These are phyloP conservation scores for Citrus unshiu DNA, from an alignment of 345 rosid species.

Conservation along the genomic window DNA sequence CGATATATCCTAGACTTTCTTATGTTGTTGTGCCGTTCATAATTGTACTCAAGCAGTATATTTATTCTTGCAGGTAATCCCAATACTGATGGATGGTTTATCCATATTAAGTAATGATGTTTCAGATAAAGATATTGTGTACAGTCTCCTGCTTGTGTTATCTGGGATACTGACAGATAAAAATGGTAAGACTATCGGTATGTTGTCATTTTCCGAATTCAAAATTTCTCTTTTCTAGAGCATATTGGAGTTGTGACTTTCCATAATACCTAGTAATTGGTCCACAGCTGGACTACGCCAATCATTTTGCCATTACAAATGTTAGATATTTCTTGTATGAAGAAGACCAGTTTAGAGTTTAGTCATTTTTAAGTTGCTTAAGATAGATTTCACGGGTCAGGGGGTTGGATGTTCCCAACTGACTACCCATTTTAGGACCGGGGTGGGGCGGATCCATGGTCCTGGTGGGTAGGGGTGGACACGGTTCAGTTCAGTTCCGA, in stretches of 20 bases:
- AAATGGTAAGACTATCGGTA: slow-evolving; percentile 39
- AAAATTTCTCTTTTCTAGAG: background rate
- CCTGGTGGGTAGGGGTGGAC: too few species aligned
- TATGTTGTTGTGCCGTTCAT: slow-evolving; percentile 1
- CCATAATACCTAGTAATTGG: background rate
- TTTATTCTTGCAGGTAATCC: slow-evolving; percentile 52
- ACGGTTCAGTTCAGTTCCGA: too few species aligned
- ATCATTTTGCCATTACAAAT: background rate
- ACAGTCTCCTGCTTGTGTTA: slow-evolving; percentile 64
- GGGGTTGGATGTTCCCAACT: too few species aligned
- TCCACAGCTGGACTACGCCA: background rate
- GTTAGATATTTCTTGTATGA: background rate
- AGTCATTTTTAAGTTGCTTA: background rate
- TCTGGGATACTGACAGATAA: slow-evolving; percentile 75
- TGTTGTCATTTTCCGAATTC: background rate
- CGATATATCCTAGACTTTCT: slow-evolving; percentile 1
- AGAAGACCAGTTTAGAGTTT: background rate
- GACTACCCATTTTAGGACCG: too few species aligned
- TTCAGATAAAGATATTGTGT: slow-evolving; percentile 51
- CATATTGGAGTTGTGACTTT: background rate
- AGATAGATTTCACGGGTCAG: too few species aligned
- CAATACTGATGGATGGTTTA: slow-evolving; percentile 63
- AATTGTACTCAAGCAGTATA: background rate
- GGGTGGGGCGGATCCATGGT: too few species aligned
- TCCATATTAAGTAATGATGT: slow-evolving; percentile 44